Conservation (phyloP, 2,329 filamentous ascomycete genomes). For the Pseudogymnoascus destructans region DNA sequence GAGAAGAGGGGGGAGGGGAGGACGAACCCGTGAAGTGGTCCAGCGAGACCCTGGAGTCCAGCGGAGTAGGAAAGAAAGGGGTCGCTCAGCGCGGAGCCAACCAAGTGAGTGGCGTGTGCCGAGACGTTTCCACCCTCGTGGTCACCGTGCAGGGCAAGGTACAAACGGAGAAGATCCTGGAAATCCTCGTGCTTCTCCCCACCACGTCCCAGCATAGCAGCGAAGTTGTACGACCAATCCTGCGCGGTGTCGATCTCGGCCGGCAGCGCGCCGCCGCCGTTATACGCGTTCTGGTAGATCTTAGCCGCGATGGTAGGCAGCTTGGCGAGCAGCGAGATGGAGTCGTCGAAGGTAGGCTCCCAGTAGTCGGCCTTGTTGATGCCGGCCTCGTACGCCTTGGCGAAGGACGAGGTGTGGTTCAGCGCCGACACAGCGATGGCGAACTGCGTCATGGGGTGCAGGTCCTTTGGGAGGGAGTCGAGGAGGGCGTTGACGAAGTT, state of each 20-base stretch:
- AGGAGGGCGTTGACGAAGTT: constrained; percentile 77
- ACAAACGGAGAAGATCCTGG: constrained; percentile 86
- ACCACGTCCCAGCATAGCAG: constrained; percentile 84
- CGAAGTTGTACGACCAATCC: constrained; percentile 99
- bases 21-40: constrained; percentile 67
- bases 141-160: constrained; percentile 92
- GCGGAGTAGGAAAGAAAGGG: constrained; percentile 94
- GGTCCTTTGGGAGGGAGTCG: constrained; percentile 73
- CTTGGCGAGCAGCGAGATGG: constrained; percentile 86
- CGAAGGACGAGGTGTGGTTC: constrained; percentile 88
- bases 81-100: constrained; percentile 86
- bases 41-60: constrained; percentile 86
- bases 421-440: constrained; percentile 90
- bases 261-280: constrained; percentile 59
- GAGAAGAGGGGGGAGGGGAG: not conserved
- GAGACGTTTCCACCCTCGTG: constrained; percentile 98
- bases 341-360: constrained; percentile 96
- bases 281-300: constrained; percentile 89
- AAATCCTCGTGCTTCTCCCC: constrained; percentile 83
- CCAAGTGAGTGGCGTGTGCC: constrained; percentile 86
- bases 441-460: constrained; percentile 98
- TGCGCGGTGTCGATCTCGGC: constrained; percentile 67
- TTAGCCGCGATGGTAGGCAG: constrained; percentile 92
- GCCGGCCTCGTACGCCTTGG: constrained; percentile 81
- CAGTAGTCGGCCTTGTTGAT: constrained; percentile 95